These are phyloP conservation scores for Prunus mongolica DNA, from an alignment of 306 rosid species.

Conservation along the genomic window DNA sequence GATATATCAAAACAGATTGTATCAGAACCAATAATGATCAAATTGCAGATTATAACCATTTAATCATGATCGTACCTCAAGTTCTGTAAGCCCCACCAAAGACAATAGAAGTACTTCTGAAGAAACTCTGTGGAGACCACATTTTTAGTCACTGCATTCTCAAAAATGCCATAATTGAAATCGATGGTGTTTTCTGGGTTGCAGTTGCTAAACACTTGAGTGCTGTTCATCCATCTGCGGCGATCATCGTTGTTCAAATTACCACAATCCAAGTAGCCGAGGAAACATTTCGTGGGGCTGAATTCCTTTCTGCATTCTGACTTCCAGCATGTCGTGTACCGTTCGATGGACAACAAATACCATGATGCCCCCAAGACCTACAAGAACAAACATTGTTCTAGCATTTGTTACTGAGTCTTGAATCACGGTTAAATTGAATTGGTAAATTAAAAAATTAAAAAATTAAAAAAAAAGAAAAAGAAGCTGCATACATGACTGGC, in stretches of 20 bases:
- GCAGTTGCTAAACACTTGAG: conserved; percentile 63
- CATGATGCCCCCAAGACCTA: conserved; percentile 89
- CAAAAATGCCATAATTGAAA: conserved; percentile 70
- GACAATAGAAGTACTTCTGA: conserved; percentile 80
- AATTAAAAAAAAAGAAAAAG: neutral
- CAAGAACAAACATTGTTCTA: conserved; percentile 21
- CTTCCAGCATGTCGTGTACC: conserved; percentile 82
- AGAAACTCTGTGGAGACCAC: conserved; percentile 50
- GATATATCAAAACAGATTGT: conserved; percentile 4
- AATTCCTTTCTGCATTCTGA: conserved; percentile 59
- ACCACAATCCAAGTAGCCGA: conserved; percentile 61
- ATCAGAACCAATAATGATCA: neutral
- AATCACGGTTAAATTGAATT: neutral
- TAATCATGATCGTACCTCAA: conserved; percentile 51
- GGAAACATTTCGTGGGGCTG: conserved; percentile 45
- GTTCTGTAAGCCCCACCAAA: conserved; percentile 98
- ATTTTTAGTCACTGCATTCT: conserved; percentile 46
- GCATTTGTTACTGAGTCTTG: neutral
- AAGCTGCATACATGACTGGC: conserved; percentile 81
- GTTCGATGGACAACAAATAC: conserved; percentile 79
- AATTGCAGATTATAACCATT: neutral
- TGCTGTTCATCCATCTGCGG: conserved; percentile 46
- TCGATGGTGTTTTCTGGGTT: conserved; percentile 38
- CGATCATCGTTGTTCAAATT: conserved; percentile 38
- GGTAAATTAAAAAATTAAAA: neutral